Conservation (phyloP, 2,329 filamentous ascomycete species). For the Cercospora sojina region DNA sequence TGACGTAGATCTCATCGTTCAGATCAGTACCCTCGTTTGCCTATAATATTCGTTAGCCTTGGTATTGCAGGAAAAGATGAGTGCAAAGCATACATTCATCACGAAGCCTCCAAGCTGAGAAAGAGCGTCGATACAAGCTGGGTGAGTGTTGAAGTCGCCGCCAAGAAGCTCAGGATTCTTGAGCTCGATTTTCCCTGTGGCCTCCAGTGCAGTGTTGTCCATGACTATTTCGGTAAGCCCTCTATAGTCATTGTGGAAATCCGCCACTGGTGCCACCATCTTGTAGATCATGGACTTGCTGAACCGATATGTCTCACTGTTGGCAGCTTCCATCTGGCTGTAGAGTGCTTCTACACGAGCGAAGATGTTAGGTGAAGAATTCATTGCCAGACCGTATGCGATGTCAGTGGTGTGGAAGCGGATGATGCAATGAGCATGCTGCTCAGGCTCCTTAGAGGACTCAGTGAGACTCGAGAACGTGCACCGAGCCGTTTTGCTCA, state of each 20-base stretch:
- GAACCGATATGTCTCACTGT: background rate
- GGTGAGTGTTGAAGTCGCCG: conserved; percentile 11
- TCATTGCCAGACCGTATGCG: background rate
- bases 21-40: conserved; percentile 31
- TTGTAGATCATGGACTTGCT: background rate
- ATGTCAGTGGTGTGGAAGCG: background rate
- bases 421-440: background rate
- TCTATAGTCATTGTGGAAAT: background rate
- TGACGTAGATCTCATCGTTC: conserved; percentile 37
- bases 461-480: background rate
- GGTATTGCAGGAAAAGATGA: background rate
- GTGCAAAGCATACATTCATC: conserved; percentile 17
- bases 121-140: conserved; percentile 40
- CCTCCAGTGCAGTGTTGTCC: background rate
- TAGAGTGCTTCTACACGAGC: background rate
- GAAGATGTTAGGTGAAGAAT: background rate
- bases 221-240: background rate
- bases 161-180: background rate
- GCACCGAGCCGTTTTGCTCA: background rate
- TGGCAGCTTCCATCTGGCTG: background rate
- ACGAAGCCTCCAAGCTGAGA: conserved; percentile 35
- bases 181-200: background rate
- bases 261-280: background rate
- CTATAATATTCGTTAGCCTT: background rate
- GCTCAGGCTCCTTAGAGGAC: background rate